Base-by-base conservation (phyloP, 495 filamentous ascomycete genomes). In the Penicillium desertorum region DNA sequence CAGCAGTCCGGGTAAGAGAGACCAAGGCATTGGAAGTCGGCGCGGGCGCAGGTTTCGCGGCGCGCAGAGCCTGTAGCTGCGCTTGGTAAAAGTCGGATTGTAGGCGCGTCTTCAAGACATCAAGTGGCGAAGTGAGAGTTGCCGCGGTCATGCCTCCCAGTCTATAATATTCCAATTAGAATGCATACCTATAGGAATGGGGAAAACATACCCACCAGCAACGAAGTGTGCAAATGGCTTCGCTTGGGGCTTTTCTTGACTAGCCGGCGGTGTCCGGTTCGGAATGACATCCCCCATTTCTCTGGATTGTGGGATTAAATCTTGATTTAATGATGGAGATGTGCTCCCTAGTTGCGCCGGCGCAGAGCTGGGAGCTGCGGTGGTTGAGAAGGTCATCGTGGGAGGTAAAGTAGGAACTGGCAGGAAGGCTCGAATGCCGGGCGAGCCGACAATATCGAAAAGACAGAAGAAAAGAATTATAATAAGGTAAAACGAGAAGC, bases 201-300 rank as follows among this genome's bases (percentile, higher is more conserved):
- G 42, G 12, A 45, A 32, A 76, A 66, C 71, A 19, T 82, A 94
- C 90, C 86, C 91, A 75, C 91, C 91, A 30, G 91, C 91, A 48
- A 96, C 81, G 55, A 96, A 85, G 78, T 94, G 91, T 56, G 89
- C 88, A 86, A 91, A 93, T 75, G 90, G 88, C 70, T 91, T 93
- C 37, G 79, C 81, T 51, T 87, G 79, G 16, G 85, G 77, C 30
- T 76, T 65, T 59, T 74, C 66, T 37, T 64, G 63, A 12, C 61
- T 62, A 64, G 71, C 68, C 63, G 69, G 59, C 39, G 70, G 60
- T 5, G 63, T 62, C 20, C 63, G 64, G 37, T 78, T 67, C 1
- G 84, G 81, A 20, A 79, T 64, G 7, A 81, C 75, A 45, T 84
- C 83, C 43, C 83, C 86, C 2, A 76, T 83, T 67, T 90, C 86